phyloP scores from a whole-genome alignment of 768 basidiomycete genomes.

The Amanita fuliginea region DNA sequence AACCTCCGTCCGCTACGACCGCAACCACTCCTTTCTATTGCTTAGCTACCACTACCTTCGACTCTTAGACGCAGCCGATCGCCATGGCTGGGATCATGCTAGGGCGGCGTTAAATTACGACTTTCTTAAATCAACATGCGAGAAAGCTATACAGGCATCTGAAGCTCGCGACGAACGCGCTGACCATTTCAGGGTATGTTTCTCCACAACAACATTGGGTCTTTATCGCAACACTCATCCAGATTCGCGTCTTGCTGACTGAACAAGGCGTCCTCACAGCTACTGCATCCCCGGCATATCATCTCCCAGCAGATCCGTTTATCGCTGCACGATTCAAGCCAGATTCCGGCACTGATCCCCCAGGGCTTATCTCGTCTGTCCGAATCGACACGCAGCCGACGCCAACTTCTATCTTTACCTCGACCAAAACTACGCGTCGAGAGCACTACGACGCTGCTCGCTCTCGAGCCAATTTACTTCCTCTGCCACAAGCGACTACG shows the following conservation, averaged over 20 bases:
- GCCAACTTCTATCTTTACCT: constrained; percentile 43
- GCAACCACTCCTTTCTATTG: constrained; percentile 48
- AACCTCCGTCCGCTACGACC: constrained; percentile 52
- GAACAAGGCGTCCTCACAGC: constrained; percentile 11
- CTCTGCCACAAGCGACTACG: constrained; percentile 17
- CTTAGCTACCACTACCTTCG: constrained; percentile 52
- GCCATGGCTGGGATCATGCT: constrained; percentile 39
- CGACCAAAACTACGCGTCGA: constrained; percentile 64
- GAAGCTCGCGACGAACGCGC: constrained; percentile 1
- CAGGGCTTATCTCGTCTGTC: constrained; percentile 30
- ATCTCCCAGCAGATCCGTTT: constrained; percentile 12
- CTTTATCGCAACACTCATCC: too few relatives aligned
- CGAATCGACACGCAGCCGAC: constrained; percentile 47
- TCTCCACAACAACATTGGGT: constrained; percentile 14
- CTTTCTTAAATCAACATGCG: constrained; percentile 32
- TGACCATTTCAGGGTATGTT: neutral
- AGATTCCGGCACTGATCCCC: constrained; percentile 6
- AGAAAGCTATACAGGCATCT: constrained; percentile 26
- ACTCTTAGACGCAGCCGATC: constrained; percentile 35
- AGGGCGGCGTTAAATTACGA: constrained; percentile 24
- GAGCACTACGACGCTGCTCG: constrained; percentile 52
- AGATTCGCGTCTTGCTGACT: constrained; percentile 12
- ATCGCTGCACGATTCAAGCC: neutral
- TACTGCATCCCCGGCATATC: constrained; percentile 4
- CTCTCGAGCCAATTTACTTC: constrained; percentile 35